Evolutionary conservation across 2,329 filamentous ascomycete species (phyloP).

Genomic region (Clarireedia paspali): DNA sequence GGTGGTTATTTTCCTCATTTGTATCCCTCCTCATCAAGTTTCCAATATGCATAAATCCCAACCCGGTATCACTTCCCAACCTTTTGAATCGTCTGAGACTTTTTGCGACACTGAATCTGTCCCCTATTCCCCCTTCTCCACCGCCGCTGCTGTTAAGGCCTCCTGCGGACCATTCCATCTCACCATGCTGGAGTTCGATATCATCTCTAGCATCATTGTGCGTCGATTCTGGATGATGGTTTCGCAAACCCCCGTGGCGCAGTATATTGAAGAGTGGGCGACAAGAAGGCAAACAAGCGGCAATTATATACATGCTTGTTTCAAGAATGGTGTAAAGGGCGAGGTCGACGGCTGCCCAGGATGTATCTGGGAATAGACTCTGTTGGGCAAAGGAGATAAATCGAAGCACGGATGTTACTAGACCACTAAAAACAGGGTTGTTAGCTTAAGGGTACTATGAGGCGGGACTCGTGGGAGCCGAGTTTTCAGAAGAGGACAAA

Average conservation of each 20-base stretch:
- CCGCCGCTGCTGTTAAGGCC: not conserved
- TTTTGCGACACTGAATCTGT: not conserved
- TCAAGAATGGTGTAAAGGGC: slow-evolving; percentile 7
- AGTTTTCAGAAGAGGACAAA: not conserved
- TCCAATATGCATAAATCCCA: not conserved
- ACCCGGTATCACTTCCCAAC: not conserved
- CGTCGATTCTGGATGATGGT: not conserved
- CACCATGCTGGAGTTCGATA: not conserved
- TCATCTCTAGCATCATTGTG: not conserved
- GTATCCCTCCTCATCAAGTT: not conserved
- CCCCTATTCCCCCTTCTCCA: not conserved
- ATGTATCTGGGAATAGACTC: slow-evolving; percentile 1
- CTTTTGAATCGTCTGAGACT: not conserved
- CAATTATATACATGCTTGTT: slow-evolving; percentile 11
- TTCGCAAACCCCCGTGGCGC: not conserved
- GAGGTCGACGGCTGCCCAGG: slow-evolving; percentile 5
- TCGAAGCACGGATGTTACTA: slow-evolving; percentile 8
- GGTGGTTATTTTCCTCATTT: not conserved
- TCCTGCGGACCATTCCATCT: too few relatives aligned
- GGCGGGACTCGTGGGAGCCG: not conserved
- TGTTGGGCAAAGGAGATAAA: slow-evolving; percentile 2
- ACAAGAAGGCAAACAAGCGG: slow-evolving; percentile 8
- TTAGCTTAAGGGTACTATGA: not conserved
- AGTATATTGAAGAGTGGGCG: slow-evolving; percentile 7
- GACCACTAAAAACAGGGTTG: slow-evolving; percentile 6